These are phyloP conservation scores for Penicillium subrubescens DNA, from an alignment of 495 filamentous ascomycete genomes.

Conservation along the genomic window DNA sequence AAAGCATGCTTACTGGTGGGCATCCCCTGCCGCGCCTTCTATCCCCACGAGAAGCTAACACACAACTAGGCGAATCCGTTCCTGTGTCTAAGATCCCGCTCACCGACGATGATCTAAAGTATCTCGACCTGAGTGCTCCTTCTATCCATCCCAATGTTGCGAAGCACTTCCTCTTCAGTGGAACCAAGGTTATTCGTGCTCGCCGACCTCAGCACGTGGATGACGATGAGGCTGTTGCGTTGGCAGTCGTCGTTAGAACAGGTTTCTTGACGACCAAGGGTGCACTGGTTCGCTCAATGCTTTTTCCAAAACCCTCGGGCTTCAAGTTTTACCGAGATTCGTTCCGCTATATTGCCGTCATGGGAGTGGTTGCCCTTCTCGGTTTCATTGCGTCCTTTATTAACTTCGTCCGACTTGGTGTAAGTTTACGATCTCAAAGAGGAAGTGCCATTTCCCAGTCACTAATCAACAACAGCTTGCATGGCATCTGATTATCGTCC, in stretches of 20 bases:
- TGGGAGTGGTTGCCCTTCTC: constrained; percentile 83
- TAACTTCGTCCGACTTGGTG: constrained; percentile 84
- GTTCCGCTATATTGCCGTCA: constrained; percentile 96
- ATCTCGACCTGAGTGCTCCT: constrained; percentile 73
- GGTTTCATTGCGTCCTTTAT: constrained; percentile 89
- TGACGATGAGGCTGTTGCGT: constrained; percentile 86
- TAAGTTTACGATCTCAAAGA: constrained; percentile 32
- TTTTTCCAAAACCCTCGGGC: constrained; percentile 95
- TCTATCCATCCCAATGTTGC: constrained; percentile 78
- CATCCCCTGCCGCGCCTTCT: background rate
- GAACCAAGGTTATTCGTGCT: constrained; percentile 92
- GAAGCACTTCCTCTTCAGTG: constrained; percentile 88
- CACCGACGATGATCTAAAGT: constrained; percentile 75
- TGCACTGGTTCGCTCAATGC: constrained; percentile 93
- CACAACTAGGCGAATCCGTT: constrained; percentile 78
- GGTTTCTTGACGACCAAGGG: constrained; percentile 98
- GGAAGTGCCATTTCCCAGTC: background rate
- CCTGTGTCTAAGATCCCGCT: constrained; percentile 91
- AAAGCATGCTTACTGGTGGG: constrained; percentile 95
- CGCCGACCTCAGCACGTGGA: constrained; percentile 81
- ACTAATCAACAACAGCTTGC: constrained; percentile 55
- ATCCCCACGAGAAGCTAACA: constrained; percentile 18
- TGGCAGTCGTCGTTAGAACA: constrained; percentile 89
- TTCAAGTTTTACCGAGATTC: constrained; percentile 99
- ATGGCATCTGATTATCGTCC: constrained; percentile 87